phyloP scores from a whole-genome alignment of 345 rosid genomes.

The Draba incana region DNA sequence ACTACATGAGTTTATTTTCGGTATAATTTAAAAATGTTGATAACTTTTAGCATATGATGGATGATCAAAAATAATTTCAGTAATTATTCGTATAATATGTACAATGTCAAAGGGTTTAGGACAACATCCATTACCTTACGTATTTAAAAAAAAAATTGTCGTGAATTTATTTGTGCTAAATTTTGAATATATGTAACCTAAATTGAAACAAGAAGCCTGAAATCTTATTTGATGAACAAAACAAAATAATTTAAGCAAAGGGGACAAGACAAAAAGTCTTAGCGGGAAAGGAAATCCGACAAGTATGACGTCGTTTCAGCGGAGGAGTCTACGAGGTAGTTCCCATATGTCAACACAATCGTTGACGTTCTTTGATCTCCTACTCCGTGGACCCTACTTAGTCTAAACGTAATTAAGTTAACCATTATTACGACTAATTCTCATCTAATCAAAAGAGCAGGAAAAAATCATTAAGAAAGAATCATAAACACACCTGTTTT shows the following conservation, averaged over 20 bases:
- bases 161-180: no score
- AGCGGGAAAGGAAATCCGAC: constrained; percentile 49
- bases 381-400: constrained; percentile 34
- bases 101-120: background rate
- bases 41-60: no score
- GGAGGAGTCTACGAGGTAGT: constrained; percentile 38
- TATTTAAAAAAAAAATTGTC: background rate
- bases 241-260: background rate
- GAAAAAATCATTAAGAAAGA: background rate
- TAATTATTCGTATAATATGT: background rate
- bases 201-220: constrained; percentile 26
- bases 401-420: constrained; percentile 15
- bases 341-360: constrained; percentile 34
- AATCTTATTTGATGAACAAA: constrained; percentile 4
- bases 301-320: constrained; percentile 42
- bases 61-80: background rate
- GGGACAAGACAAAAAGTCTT: constrained; percentile 37
- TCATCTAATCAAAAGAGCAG: background rate
- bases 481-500: background rate
- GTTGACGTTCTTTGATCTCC: constrained; percentile 30
- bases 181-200: constrained; percentile 35
- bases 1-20: no score
- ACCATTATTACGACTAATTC: constrained; percentile 15
- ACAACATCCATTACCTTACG: background rate
- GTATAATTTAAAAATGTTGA: no score